Percentiles rank a stretch among this genome's conserved stretches.
phyloP scores from a whole-genome alignment of 179 eudicot genomes.

The Patellifolia procumbens region DNA sequence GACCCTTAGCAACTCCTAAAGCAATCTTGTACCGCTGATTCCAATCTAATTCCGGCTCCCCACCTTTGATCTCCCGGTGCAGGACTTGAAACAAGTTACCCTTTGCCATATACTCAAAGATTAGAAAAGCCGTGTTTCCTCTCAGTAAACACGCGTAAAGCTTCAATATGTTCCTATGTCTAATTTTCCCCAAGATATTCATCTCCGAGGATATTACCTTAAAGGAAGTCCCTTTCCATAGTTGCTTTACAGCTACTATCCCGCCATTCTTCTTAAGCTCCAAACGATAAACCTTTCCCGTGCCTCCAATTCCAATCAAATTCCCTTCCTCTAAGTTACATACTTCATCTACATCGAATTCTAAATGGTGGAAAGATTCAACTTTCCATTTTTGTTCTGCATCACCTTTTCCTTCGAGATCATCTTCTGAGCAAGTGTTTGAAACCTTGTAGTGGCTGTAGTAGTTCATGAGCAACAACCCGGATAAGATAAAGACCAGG shows the following conservation, averaged over 20 bases:
- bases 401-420: conserved; percentile 35
- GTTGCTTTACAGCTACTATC: conserved; percentile 76
- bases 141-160: conserved; percentile 70
- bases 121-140: conserved; percentile 62
- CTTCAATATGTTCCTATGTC: conserved; percentile 81
- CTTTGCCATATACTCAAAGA: conserved; percentile 80
- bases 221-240: conserved; percentile 50
- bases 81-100: conserved; percentile 73
- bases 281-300: conserved; percentile 82
- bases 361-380: conserved; percentile 70
- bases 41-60: conserved; percentile 70
- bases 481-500: conserved; percentile 48
- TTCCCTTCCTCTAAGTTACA: conserved; percentile 55
- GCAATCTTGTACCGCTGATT: conserved; percentile 62
- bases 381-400: conserved; percentile 59
- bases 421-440: conserved; percentile 22
- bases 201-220: conserved; percentile 60
- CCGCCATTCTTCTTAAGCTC: conserved; percentile 63
- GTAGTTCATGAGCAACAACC: conserved; percentile 58
- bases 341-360: conserved; percentile 70
- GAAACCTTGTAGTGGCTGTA: conserved; percentile 50
- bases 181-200: conserved; percentile 72
- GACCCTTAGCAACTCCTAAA: conserved; percentile 83
- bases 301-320: conserved; percentile 76
- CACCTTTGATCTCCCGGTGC: conserved; percentile 47